phyloP scores from a whole-genome alignment of 225 moss, liverwort and hornwort genomes.

The Pseudisothecium myosuroides region DNA sequence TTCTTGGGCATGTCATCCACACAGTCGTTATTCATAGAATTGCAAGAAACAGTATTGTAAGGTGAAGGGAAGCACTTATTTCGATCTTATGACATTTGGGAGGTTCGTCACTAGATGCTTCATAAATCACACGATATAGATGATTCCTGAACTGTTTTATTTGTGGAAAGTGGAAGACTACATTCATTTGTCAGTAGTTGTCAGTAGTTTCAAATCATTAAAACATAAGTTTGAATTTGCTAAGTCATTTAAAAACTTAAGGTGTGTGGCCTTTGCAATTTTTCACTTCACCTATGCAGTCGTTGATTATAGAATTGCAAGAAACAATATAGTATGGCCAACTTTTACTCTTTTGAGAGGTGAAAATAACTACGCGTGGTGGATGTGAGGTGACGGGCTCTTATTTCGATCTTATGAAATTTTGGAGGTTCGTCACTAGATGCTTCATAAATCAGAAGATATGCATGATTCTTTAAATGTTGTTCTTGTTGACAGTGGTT shows the following conservation, averaged over 20 bases:
- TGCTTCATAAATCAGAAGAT: neutral
- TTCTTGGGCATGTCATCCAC: neutral
- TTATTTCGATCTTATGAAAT: neutral
- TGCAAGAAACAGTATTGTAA: neutral
- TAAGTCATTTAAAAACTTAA: neutral
- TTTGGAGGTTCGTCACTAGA: neutral
- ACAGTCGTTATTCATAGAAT: neutral
- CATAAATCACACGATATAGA: neutral
- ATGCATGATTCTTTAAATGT: neutral
- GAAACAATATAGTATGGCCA: neutral
- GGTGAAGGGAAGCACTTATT: neutral
- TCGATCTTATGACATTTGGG: neutral
- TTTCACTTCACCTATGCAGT: neutral
- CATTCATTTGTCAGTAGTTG: too few relatives aligned
- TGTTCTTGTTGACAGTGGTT: neutral
- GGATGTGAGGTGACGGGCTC: neutral
- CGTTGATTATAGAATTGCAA: neutral
- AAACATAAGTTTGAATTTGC: too few relatives aligned
- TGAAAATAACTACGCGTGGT: neutral
- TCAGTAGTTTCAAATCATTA: too few relatives aligned
- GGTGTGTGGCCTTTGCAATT: too few relatives aligned
- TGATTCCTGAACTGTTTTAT: too few relatives aligned
- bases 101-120: neutral
- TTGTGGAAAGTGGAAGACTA: too few relatives aligned
- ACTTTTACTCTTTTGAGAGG: neutral